These are phyloP conservation scores for Pseudopediastrum boryanum DNA, from an alignment of 139 green algal species.

Conservation along the genomic window DNA sequence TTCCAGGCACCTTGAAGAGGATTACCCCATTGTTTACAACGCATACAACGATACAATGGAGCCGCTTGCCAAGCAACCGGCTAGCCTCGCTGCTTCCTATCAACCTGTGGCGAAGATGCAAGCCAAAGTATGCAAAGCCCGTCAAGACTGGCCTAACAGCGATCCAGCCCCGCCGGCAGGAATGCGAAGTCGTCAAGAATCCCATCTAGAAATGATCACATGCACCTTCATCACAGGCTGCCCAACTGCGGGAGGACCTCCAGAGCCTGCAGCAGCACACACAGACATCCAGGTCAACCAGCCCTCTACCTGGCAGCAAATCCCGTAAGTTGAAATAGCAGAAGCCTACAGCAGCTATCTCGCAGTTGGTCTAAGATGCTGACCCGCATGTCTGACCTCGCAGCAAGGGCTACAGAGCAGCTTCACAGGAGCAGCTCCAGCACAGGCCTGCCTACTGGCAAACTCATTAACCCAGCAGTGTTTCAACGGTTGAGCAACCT, in stretches of 20 bases:
- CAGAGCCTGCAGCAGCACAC: neutral
- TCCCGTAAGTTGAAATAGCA: too few relatives aligned
- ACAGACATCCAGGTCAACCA: too few relatives aligned
- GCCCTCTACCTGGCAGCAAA: too few relatives aligned
- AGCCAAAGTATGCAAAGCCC: constrained; percentile 16
- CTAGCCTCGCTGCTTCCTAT: neutral
- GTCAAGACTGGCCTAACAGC: neutral
- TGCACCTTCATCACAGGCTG: constrained; percentile 1
- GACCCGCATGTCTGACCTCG: too few relatives aligned
- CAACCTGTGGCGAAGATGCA: constrained; percentile 23
- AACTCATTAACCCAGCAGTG: neutral
- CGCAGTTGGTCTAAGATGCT: too few relatives aligned
- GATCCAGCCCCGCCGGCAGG: neutral
- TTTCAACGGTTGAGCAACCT: constrained; percentile 3
- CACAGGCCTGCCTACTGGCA: neutral
- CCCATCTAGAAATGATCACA: neutral
- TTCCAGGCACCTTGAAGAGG: neutral
- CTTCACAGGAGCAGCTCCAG: too few relatives aligned
- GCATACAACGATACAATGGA: neutral
- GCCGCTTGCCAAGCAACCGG: neutral
- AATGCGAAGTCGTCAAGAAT: neutral
- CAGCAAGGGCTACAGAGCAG: neutral
- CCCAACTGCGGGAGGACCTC: constrained; percentile 21
- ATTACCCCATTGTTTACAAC: neutral
- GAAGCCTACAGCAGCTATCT: too few relatives aligned